These are phyloP conservation scores for Arabis alpina DNA, from an alignment of 345 rosid genomes.

Conservation along the genomic window DNA sequence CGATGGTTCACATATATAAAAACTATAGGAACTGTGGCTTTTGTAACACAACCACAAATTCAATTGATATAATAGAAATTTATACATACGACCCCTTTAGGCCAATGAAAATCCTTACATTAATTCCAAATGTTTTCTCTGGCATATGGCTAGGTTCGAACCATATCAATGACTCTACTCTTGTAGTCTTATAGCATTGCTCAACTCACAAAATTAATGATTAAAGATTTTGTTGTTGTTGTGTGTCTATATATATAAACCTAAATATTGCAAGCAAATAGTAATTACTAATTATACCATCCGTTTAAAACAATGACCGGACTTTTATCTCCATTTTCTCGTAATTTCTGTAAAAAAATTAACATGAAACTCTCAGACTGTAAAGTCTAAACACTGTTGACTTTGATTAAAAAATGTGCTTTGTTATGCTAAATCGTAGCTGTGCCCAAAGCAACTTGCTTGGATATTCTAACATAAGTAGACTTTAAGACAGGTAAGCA, in stretches of 20 bases:
- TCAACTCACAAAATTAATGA: neutral
- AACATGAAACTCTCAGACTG: constrained; percentile 2
- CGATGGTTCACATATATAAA: constrained; percentile 16
- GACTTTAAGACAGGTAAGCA: constrained; percentile 38
- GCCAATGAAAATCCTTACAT: neutral
- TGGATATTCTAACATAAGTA: constrained; percentile 24
- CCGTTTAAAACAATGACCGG: neutral
- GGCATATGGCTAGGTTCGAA: neutral
- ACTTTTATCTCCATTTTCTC: neutral
- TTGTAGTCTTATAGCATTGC: neutral
- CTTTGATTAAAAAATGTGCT: constrained; percentile 14
- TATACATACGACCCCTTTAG: neutral
- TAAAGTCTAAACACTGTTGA: constrained; percentile 30
- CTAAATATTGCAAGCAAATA: neutral
- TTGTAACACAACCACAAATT: constrained; percentile 16
- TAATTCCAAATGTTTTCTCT: neutral
- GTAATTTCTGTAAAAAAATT: no score
- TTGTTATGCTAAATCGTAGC: constrained; percentile 40
- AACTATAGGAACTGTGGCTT: constrained; percentile 7
- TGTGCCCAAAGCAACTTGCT: constrained; percentile 35
- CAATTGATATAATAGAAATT: neutral
- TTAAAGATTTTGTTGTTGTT: neutral
- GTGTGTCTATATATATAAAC: neutral
- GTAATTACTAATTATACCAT: neutral
- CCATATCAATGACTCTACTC: neutral